Conservation (phyloP, 495 filamentous ascomycete genomes). For the Penicillium psychrofluorescens region DNA sequence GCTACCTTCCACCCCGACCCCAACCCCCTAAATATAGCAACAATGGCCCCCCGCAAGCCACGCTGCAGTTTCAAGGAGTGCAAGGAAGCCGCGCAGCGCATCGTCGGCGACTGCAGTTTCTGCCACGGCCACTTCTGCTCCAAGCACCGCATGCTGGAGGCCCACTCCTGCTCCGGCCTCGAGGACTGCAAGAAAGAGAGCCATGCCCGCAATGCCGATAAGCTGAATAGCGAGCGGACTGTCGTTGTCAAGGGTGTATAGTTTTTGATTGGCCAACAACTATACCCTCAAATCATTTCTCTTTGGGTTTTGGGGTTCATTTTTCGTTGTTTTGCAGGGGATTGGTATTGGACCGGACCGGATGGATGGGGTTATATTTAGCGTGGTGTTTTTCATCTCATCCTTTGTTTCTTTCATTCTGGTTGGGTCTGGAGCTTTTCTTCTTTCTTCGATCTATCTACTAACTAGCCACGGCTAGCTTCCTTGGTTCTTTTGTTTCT, state of each 20-base stretch:
- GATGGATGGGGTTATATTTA: slow-evolving; percentile 13
- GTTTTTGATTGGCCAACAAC: too few relatives aligned
- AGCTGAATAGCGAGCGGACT: slow-evolving; percentile 85
- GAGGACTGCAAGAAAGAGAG: slow-evolving; percentile 97
- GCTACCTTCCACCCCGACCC: slow-evolving; percentile 9
- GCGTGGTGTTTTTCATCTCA: slow-evolving; percentile 25
- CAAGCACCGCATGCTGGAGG: slow-evolving; percentile 86
- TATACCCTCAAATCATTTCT: too few relatives aligned
- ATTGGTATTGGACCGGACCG: not conserved
- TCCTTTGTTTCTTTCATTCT: slow-evolving; percentile 2
- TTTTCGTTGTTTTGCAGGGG: too few relatives aligned
- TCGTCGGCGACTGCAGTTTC: slow-evolving; percentile 94
- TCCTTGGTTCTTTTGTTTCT: slow-evolving; percentile 4
- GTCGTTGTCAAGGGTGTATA: slow-evolving; percentile 57
- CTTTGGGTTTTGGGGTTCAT: too few relatives aligned
- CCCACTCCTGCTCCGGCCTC: slow-evolving; percentile 86
- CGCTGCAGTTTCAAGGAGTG: slow-evolving; percentile 86
- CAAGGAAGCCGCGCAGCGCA: slow-evolving; percentile 75
- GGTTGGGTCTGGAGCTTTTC: slow-evolving; percentile 1
- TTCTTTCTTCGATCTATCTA: not conserved
- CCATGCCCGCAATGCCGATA: slow-evolving; percentile 84
- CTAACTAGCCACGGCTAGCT: not conserved
- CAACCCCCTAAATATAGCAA: slow-evolving; percentile 7
- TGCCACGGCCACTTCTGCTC: slow-evolving; percentile 90
- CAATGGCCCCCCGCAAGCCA: slow-evolving; percentile 67